Evolutionary conservation across 2,329 filamentous ascomycete genomes (phyloP).

Genomic region (Fusarium virguliforme): DNA sequence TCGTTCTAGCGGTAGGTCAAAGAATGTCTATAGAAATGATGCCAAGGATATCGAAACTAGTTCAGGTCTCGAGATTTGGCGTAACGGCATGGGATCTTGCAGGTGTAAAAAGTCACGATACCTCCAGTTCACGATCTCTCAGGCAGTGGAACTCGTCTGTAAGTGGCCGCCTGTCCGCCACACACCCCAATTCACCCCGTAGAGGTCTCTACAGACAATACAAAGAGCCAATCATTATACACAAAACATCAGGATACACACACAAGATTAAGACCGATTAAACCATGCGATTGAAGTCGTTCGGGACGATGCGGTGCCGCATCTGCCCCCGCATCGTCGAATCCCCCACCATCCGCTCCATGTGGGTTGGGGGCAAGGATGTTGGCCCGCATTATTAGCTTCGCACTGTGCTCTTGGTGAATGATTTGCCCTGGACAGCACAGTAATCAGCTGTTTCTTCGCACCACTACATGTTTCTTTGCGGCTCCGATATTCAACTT

Average conservation of each 20-base stretch:
- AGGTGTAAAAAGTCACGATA: constrained; percentile 12
- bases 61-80: not conserved
- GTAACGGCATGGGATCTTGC: not conserved
- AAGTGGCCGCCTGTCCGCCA: not conserved
- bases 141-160: not conserved
- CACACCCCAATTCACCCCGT: constrained; percentile 7
- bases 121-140: not conserved
- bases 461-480: constrained; percentile 68
- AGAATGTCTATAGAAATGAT: not conserved
- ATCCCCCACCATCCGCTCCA: constrained; percentile 36
- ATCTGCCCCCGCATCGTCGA: constrained; percentile 33
- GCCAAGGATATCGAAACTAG: constrained; percentile 3
- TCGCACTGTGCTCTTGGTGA: constrained; percentile 23
- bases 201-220: constrained; percentile 7
- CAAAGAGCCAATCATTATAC: constrained; percentile 11
- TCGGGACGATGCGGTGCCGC: constrained; percentile 32
- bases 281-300: constrained; percentile 10
- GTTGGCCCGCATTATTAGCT: not conserved
- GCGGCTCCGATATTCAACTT: constrained; percentile 43
- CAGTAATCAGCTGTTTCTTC: constrained; percentile 55
- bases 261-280: not conserved
- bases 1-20: not conserved
- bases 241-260: not conserved
- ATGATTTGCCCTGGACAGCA: rapidly evolving
- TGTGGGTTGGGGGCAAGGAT: constrained; percentile 25